Base-by-base conservation (phyloP, 495 filamentous ascomycete genomes). In the Hypoxylon intermedium region DNA sequence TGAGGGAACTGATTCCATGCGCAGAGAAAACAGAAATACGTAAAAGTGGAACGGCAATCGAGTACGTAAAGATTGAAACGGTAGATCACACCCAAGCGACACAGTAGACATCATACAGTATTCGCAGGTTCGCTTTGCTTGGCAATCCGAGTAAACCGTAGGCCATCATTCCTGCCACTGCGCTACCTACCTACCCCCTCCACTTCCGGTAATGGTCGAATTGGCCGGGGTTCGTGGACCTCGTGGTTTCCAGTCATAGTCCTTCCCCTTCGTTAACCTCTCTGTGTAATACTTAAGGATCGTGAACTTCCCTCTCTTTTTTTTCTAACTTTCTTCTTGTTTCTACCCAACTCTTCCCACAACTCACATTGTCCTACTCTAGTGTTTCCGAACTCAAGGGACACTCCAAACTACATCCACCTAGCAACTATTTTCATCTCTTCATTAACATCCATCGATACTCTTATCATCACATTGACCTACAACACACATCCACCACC, bases 261-360 rank as follows among this genome's bases (percentile, higher is more conserved):
- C 21, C 15, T 21, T 26, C 24, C 44, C 28, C 37, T 42, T 31
- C 48, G 28, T 52, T 40, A 59, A 47, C 23, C 24, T 47, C 47
- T 49, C 36, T 53, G 7, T 21, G 48, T 48, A 60, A 58, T 60
- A 65, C 62, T 57, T 65, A 65, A 65, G 56, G 57, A 42, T 19
- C 37, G 7, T 18, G 28, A 16, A 23, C 4, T 53, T 60, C 55
- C 42, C 51, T 34, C 33, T n/a, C 9, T 2, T 38, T 33, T 50
- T n/a, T 41, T 9, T 13, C 15, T 9, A 16, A 1, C 37, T 24
- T 24, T 26, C 6, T 19, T 20, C 12, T 18, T 45, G 42, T 46
- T 19, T 18, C 15, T 51, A 52, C 16, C 20, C 53, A 49, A 30
- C 9, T 51, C 37, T 21, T 40, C 49, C 49, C 23, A 44, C 44